Evolutionary conservation across 1,284 basidiomycete genomes (phyloP), one percentile per base, ranked within the genome.

Genomic region (Rhodofomes roseus): DNA sequence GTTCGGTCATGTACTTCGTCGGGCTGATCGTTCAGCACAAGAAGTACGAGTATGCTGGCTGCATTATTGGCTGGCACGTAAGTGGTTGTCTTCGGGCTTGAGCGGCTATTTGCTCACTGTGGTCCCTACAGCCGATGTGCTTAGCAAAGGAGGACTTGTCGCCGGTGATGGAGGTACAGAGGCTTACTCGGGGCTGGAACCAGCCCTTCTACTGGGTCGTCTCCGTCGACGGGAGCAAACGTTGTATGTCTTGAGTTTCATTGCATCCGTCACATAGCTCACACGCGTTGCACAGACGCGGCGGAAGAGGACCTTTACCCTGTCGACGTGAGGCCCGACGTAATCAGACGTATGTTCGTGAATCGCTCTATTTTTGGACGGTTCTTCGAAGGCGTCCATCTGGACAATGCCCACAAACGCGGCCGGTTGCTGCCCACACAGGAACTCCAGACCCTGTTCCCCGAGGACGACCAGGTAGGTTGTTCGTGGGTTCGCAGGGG

Each of bases 31-130:
- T 85, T 59, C 67, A 68, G 54, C 82, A 85, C 67, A 67, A 57
- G 34, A 67, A 62, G 40, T 78, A 76, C 57, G 68, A 69, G 3
- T 84, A 84, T 62, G 62, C 71, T 18, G 83, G 80, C 11, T 79
- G 78, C 55, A 79, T 86, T 52, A 72, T 74, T 56, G 78, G 78
- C 4, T 86, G 84, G 84, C 80, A 85, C 69, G 81, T 83, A 65
- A 54, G 80, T 34, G 5, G 31, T 72, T 12, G 12, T 50, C 54
- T 40, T 37, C 43, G 22, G 12, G 9, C 22, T n/a, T 25, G 16
- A 25, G 11, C 4, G 34, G 34, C 20, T 12, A 11, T 37, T 7
- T 2, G n/a, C 56, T 39, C 25, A 39, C n/a, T 22, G 12, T 7
- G 20, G 2, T 22, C 27, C 7, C 31, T 50, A 18, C 54, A 84